phyloP scores from a whole-genome alignment of 208 protist genomes.

The Angomonas ambiguus region DNA sequence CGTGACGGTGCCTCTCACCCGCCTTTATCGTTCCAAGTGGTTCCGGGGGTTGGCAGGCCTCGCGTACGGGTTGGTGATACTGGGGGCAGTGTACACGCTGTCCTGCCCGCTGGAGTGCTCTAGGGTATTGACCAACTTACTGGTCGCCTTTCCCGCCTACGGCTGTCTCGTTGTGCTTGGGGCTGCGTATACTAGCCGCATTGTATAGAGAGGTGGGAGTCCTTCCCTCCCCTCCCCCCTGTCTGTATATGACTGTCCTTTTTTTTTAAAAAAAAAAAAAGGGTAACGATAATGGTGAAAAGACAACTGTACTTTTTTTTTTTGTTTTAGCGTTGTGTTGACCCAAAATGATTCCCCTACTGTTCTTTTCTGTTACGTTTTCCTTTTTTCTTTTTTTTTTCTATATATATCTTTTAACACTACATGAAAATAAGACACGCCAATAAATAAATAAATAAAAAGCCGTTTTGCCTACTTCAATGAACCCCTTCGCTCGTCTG shows the following conservation, averaged over 20 bases:
- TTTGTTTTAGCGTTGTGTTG: neutral
- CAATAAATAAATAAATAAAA: neutral
- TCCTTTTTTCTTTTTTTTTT: slow-evolving; percentile 16
- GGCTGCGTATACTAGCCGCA: neutral
- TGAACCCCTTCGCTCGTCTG: slow-evolving; percentile 5
- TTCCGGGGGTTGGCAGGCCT: neutral
- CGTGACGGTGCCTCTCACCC: neutral
- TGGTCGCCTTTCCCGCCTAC: neutral
- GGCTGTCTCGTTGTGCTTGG: neutral
- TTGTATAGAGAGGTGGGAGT: neutral
- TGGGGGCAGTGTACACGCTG: neutral
- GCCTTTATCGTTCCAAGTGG: neutral
- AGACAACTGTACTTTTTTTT: neutral
- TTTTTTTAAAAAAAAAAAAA: too few species aligned
- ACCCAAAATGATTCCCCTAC: neutral
- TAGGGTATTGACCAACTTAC: neutral
- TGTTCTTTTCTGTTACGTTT: neutral
- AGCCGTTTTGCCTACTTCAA: neutral
- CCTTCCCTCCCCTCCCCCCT: too few species aligned
- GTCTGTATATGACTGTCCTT: too few species aligned
- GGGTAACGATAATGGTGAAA: neutral
- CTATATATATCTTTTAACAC: neutral
- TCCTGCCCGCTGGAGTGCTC: neutral
- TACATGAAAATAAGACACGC: neutral
- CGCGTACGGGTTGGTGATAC: neutral